phyloP scores from a whole-genome alignment of 2,329 filamentous ascomycete genomes.

The Colletotrichum incanum region DNA sequence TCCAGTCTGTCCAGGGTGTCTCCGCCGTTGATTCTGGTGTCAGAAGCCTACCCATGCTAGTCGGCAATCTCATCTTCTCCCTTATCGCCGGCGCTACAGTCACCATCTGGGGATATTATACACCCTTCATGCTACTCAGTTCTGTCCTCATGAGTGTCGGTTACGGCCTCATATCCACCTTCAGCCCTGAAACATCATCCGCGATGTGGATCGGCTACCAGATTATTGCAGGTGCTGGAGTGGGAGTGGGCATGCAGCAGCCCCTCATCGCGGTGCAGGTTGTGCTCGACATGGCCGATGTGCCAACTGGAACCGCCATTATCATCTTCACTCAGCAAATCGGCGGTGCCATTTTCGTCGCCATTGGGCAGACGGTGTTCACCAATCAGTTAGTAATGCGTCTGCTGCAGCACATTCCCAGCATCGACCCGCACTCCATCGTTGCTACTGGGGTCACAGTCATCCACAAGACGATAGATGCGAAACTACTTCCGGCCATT shows the following conservation, averaged over 20 bases:
- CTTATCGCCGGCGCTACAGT: constrained; percentile 54
- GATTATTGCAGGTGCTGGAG: constrained; percentile 58
- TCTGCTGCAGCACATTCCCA: constrained; percentile 54
- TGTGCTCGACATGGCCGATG: constrained; percentile 58
- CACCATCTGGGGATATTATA: constrained; percentile 61
- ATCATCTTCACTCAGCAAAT: constrained; percentile 63
- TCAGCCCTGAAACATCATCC: constrained; percentile 52
- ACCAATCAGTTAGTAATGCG: constrained; percentile 61
- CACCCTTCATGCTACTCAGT: constrained; percentile 58
- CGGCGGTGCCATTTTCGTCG: constrained; percentile 65
- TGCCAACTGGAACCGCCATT: constrained; percentile 63
- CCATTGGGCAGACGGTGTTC: constrained; percentile 67
- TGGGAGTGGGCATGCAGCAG: constrained; percentile 61
- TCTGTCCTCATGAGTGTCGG: constrained; percentile 55
- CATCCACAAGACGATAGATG: constrained; percentile 50
- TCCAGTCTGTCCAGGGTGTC: constrained; percentile 61
- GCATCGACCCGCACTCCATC: constrained; percentile 52
- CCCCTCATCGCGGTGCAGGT: constrained; percentile 63
- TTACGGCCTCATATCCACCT: constrained; percentile 60
- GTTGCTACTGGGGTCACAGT: constrained; percentile 56
- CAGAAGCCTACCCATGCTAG: constrained; percentile 58
- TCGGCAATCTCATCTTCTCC: constrained; percentile 55
- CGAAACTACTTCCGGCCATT: constrained; percentile 53
- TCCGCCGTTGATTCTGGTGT: constrained; percentile 58
- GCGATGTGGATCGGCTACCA: constrained; percentile 63